These are phyloP conservation scores for Sporothrix inflata DNA, from an alignment of 2,329 filamentous ascomycete genomes.

Conservation along the genomic window DNA sequence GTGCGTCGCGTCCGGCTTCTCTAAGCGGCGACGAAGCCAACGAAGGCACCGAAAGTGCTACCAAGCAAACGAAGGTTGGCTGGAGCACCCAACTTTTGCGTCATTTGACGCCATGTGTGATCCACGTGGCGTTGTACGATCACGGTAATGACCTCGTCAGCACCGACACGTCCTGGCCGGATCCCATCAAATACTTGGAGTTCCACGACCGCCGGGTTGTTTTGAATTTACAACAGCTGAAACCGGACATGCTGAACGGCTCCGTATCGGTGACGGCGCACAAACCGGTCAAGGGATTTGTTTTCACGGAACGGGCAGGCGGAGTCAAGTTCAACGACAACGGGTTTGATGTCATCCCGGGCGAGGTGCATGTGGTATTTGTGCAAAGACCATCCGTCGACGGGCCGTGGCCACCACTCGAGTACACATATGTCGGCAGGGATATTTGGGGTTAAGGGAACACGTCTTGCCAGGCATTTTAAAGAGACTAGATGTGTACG, in stretches of 20 bases:
- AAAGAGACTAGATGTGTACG: neutral
- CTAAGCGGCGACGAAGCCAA: neutral
- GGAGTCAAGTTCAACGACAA: constrained; percentile 66
- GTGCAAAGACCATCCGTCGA: constrained; percentile 40
- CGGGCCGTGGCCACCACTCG: neutral
- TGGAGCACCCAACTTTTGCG: neutral
- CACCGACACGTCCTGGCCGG: constrained; percentile 69
- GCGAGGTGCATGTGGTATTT: constrained; percentile 54
- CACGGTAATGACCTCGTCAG: constrained; percentile 47
- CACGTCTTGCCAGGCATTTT: neutral
- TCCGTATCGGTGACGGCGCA: constrained; percentile 54
- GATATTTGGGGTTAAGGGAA: neutral
- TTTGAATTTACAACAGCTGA: constrained; percentile 43
- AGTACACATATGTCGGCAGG: constrained; percentile 16
- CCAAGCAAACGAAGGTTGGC: neutral
- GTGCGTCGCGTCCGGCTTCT: too few species aligned
- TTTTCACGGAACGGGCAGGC: constrained; percentile 53
- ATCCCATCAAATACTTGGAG: constrained; percentile 71
- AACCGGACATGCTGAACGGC: neutral
- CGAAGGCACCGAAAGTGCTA: neutral
- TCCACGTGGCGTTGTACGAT: constrained; percentile 46
- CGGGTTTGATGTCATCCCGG: constrained; percentile 68
- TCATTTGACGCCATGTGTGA: constrained; percentile 40
- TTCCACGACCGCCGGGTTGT: constrained; percentile 44
- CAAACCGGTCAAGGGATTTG: constrained; percentile 68